These are phyloP conservation scores for Penicillium robsamsonii DNA, from an alignment of 495 filamentous ascomycete species.

Conservation along the genomic window DNA sequence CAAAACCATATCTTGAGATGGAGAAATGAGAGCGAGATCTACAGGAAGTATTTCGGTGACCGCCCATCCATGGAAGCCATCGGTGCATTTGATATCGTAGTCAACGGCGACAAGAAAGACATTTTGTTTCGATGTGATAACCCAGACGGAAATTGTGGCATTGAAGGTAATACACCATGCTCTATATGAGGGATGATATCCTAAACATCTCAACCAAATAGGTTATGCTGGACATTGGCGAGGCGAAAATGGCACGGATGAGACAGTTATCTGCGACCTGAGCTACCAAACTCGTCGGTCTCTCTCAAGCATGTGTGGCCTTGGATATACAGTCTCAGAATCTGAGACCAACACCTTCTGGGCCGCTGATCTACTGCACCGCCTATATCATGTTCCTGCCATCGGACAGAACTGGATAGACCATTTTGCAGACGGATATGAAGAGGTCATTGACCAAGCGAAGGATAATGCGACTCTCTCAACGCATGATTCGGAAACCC, in stretches of 20 bases:
- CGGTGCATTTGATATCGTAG: conserved; percentile 52
- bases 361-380: conserved; percentile 56
- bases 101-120: conserved; percentile 44
- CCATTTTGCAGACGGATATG: conserved; percentile 56
- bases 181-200: background rate
- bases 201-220: conserved; percentile 19
- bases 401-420: conserved; percentile 53
- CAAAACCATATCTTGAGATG: conserved; percentile 47
- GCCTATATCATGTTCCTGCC: conserved; percentile 52
- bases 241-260: conserved; percentile 52
- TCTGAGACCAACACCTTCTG: conserved; percentile 54
- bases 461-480: conserved; percentile 35
- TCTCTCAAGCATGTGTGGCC: conserved; percentile 51
- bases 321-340: conserved; percentile 51
- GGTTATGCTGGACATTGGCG: conserved; percentile 61
- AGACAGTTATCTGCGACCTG: conserved; percentile 60
- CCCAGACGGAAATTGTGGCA: conserved; percentile 53
- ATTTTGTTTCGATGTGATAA: conserved; percentile 59
- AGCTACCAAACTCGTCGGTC: conserved; percentile 50
- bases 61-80: conserved; percentile 47
- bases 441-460: conserved; percentile 47
- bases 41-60: conserved; percentile 57
- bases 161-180: conserved; percentile 33
- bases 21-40: conserved; percentile 50
- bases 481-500: conserved; percentile 50